Conservation (phyloP, 768 basidiomycete species). For the Kondoa subrosea region DNA sequence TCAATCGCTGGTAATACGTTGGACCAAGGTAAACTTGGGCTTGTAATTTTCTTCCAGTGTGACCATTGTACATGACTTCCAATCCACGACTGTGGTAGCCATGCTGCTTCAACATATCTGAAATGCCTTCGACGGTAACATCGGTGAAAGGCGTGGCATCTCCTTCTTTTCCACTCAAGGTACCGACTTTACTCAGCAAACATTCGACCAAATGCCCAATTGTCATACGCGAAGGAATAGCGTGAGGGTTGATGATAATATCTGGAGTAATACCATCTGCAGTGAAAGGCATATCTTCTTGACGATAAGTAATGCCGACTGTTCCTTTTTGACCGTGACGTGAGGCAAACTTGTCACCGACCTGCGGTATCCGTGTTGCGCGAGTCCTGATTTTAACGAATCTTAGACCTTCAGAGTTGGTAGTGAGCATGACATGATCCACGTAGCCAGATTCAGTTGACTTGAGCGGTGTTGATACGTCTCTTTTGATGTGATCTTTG, state of each 20-base stretch:
- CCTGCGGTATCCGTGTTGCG: conserved; percentile 90
- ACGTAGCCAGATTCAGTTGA: conserved; percentile 96
- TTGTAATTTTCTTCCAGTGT: conserved; percentile 92
- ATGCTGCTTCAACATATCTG: conserved; percentile 64
- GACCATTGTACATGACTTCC: conserved; percentile 93
- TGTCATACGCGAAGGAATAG: conserved; percentile 99
- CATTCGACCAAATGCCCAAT: conserved; percentile 99
- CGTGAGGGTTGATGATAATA: conserved; percentile 96
- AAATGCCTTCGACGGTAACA: conserved; percentile 93
- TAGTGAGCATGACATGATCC: conserved; percentile 91
- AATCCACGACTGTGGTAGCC: conserved; percentile 95
- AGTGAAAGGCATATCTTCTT: conserved; percentile 99
- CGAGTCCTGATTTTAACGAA: conserved; percentile 96
- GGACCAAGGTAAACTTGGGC: conserved; percentile 97
- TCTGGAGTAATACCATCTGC: conserved; percentile 93
- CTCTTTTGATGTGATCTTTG: conserved; percentile 77
- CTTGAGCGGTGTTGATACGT: conserved; percentile 93
- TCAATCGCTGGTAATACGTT: conserved; percentile 94
- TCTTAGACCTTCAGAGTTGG: conserved; percentile 73
- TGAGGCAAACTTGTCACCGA: conserved; percentile 97
- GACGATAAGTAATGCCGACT: conserved; percentile 96
- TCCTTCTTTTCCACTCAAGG: conserved; percentile 87
- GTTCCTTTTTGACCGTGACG: conserved; percentile 99
- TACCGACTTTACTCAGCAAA: conserved; percentile 86
- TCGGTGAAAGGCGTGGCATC: conserved; percentile 98